These are phyloP conservation scores for Wickerhamiella cacticola DNA, from an alignment of 805 yeast genomes.

Conservation along the genomic window DNA sequence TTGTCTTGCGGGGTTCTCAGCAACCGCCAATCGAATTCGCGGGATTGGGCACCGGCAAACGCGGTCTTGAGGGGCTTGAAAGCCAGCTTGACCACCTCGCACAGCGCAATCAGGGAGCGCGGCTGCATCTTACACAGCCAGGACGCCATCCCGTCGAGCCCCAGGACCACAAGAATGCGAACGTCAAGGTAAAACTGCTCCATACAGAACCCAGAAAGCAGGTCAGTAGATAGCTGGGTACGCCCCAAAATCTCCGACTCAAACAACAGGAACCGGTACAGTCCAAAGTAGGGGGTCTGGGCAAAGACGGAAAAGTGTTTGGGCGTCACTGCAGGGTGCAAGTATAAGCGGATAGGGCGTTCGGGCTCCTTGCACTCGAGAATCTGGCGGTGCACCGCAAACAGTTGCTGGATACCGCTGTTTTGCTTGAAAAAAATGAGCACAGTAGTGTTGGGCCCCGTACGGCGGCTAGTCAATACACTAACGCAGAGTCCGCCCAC, in stretches of 20 bases:
- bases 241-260: constrained; percentile 7
- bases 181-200: neutral
- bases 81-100: neutral
- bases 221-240: neutral
- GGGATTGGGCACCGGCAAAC: neutral
- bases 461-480: neutral
- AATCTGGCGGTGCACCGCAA: neutral
- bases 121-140: neutral
- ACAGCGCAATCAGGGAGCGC: neutral
- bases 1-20: neutral
- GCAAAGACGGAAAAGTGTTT: neutral
- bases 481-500: constrained; percentile 2
- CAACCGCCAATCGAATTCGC: neutral
- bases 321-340: neutral
- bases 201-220: neutral
- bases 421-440: constrained; percentile 10
- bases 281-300: neutral
- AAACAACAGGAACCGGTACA: neutral
- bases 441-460: neutral
- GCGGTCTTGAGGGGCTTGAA: neutral
- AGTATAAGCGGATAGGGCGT: neutral
- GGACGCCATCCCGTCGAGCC: neutral
- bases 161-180: neutral
- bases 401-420: neutral
- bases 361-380: neutral